phyloP scores from a whole-genome alignment of 2,329 filamentous ascomycete species.

The Aspergillus quadrilineatus region DNA sequence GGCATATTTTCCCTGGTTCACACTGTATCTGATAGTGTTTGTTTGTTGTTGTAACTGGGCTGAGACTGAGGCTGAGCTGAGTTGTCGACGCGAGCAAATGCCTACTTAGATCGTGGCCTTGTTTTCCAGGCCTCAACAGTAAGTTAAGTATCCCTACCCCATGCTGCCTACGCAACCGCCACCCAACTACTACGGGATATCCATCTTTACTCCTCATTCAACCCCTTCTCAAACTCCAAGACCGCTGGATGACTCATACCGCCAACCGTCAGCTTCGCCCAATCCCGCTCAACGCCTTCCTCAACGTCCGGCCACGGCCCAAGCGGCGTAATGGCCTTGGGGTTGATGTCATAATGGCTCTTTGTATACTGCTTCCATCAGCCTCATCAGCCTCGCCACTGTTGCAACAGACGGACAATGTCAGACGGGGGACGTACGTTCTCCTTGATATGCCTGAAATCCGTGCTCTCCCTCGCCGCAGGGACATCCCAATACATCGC shows the following conservation, averaged over 20 bases:
- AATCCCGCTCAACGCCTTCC: conserved; percentile 51
- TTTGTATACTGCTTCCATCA: conserved; percentile 50
- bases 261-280: conserved; percentile 45
- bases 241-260: conserved; percentile 12
- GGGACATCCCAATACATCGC: conserved; percentile 58
- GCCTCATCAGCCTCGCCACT: background rate
- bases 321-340: conserved; percentile 60
- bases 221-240: conserved; percentile 8
- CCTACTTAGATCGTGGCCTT: background rate
- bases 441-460: conserved; percentile 69
- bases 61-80: background rate
- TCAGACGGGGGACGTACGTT: conserved; percentile 36
- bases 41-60: no score
- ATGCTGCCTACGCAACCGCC: no score
- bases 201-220: background rate
- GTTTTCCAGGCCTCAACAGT: background rate
- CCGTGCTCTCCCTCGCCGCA: conserved; percentile 58
- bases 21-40: no score
- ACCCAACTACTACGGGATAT: no score
- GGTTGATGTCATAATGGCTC: conserved; percentile 60
- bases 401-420: background rate
- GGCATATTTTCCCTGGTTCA: background rate
- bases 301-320: conserved; percentile 62
- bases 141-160: no score
- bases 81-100: background rate